Evolutionary conservation across 1,284 basidiomycete species (phyloP).

Genomic region (Cystobasidiaceae sp.): DNA sequence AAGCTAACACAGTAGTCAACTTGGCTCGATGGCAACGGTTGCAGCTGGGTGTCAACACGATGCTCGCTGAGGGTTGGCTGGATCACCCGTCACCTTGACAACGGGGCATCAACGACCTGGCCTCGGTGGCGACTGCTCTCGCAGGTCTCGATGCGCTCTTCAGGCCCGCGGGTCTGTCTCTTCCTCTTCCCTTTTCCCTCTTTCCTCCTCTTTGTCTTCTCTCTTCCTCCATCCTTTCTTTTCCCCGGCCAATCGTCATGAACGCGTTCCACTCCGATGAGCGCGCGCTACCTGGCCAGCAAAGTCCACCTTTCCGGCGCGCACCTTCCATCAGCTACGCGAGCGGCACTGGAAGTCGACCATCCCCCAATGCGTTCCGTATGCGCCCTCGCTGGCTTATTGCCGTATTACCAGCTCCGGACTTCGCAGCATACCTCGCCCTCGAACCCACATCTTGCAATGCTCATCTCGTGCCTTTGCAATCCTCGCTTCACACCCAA

Average conservation of each 20-base stretch:
- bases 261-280: background rate
- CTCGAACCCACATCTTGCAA: background rate
- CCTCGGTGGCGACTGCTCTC: background rate
- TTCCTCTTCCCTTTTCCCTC: background rate
- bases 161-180: background rate
- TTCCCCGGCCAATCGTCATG: background rate
- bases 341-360: background rate
- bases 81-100: background rate
- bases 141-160: background rate
- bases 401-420: background rate
- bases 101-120: background rate
- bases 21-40: no score
- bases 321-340: background rate
- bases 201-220: background rate
- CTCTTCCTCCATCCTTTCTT: background rate
- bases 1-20: no score
- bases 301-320: background rate
- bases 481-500: constrained; percentile 3
- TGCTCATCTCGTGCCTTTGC: background rate
- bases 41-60: no score
- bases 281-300: background rate
- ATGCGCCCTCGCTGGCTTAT: constrained; percentile 1
- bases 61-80: background rate
- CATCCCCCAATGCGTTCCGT: background rate
- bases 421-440: background rate